Evolutionary conservation across 176 grass and related monocot species (phyloP), one percentile per base, ranked within the genome.

Genomic region (Lolium rigidum): DNA sequence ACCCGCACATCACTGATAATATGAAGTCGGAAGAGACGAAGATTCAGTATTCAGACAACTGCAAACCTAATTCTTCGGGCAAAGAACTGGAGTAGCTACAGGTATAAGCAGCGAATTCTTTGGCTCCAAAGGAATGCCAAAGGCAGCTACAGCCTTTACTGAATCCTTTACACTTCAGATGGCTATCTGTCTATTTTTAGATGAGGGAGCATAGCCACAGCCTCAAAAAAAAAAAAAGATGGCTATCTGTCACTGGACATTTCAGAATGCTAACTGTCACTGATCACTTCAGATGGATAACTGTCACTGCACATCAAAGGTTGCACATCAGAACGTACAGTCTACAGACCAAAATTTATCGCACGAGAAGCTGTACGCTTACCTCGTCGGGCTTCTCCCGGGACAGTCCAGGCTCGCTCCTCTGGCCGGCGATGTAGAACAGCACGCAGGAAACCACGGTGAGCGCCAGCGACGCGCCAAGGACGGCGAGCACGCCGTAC

Each of bases 391-490:
- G 18, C 13, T 25, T 9, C 57, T 79, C 20, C 3, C n/a, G 48
- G 48, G 57, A 35, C 13, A 13, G 46, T 3, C 22, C 76, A 24
- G 74, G 0, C 21, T 21, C 65, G 3, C 43, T 4, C 5, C 20
- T 59, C 38, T 41, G 58, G 10, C 56, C 55, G 20, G 38, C 17
- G 47, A 79, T 16, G 84, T 87, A 90, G 84, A 79, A 79, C 66
- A 90, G 84, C 84, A 67, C 80, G 74, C 56, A 79, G 5, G 80
- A 63, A 14, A 39, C 13, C 9, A 72, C 41, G 41, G 6, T 43
- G 41, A 43, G 41, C 41, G 41, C 72, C 44, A 90, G 31, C 6
- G 88, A 59, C 31, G 54, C 88, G 5, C 79, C 84, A 13, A 90
- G 84, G 14, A 90, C 55, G 18, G 74, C 84, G 0, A 79, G 18